phyloP scores from a whole-genome alignment of 139 green algal species.

The Marvania coccoides region DNA sequence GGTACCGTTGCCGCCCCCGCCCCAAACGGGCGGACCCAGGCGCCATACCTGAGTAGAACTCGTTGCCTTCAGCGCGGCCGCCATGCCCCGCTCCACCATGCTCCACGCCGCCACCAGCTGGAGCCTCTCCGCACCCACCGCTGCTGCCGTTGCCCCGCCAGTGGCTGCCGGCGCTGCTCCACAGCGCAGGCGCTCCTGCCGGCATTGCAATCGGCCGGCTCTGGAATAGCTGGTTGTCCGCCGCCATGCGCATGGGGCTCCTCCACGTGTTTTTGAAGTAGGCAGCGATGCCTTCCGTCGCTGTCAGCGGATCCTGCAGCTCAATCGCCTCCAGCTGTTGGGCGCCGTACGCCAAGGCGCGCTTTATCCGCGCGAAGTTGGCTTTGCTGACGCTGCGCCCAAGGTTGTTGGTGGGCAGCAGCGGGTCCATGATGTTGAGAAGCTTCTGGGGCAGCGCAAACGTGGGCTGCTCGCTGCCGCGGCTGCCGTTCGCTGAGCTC shows the following conservation, averaged over 20 bases:
- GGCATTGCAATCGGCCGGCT: too few species aligned
- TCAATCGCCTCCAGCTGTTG: constrained; percentile 36
- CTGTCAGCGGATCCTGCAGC: constrained; percentile 11
- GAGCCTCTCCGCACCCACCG: neutral
- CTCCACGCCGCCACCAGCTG: neutral
- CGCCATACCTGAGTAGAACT: too few species aligned
- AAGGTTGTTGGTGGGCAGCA: constrained; percentile 94
- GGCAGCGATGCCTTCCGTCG: constrained; percentile 14
- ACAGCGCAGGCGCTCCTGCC: neutral
- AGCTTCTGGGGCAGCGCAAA: constrained; percentile 29
- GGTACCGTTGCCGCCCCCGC: too few species aligned
- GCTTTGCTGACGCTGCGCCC: constrained; percentile 75
- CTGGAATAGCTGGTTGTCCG: constrained; percentile 21
- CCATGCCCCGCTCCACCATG: too few species aligned
- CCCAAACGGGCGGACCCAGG: too few species aligned
- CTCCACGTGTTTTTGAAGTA: constrained; percentile 34
- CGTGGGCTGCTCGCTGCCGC: neutral
- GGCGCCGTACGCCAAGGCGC: constrained; percentile 60
- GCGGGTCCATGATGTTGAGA: constrained; percentile 91
- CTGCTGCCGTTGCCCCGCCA: neutral
- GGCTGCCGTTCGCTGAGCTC: neutral
- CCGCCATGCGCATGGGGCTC: constrained; percentile 14
- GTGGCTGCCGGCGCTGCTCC: neutral
- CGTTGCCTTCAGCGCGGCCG: neutral
- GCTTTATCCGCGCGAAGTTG: constrained; percentile 69